Evolutionary conservation across 2,329 filamentous ascomycete genomes (phyloP), one percentile per base, ranked within the genome.

Genomic region (Tolypocladium pustulatum): DNA sequence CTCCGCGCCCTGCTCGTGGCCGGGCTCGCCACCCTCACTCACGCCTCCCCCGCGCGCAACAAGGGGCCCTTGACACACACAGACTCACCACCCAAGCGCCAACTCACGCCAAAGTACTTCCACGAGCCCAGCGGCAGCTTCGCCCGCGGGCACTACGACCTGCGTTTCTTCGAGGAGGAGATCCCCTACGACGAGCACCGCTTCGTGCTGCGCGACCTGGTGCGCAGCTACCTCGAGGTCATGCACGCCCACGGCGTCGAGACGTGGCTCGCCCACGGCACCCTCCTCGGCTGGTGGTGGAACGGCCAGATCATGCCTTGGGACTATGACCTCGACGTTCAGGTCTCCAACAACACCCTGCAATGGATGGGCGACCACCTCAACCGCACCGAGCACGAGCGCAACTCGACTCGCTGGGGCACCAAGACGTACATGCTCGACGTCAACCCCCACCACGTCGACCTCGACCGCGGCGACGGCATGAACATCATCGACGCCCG

Each of bases 261-360:
- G 73, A 93, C 90, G 0, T 94, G 90, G 90, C 84, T 95, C 60
- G 90, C 90, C 43, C 90, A 95, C 71, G 90, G 90, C 55, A 91
- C 90, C 5, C 75, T 94, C 55, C 76, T 95, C 27, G 90, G 90
- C 15, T 95, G 90, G 90, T 94, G 89, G 88, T 95, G 90, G 90
- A 93, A 91, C 69, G 81, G 78, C 49, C 74, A 84, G 73, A 85
- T 90, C 68, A 84, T 92, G 75, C 89, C 89, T 0, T 92, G 89
- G 89, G 90, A 94, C 71, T 89, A 85, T 76, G 90, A 95, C 71
- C 77, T 94, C 53, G 90, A 95, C 71, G 89, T 89, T 0, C 90
- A 94, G 73, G 85, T 94, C 34, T 83, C 85, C 22, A 81, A 81
- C 58, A 75, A 78, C 37, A 91, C 89, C 1, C 77, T 94, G 53